Evolutionary conservation across 2,329 filamentous ascomycete genomes (phyloP).

Genomic region (Metarhizium sp.): DNA sequence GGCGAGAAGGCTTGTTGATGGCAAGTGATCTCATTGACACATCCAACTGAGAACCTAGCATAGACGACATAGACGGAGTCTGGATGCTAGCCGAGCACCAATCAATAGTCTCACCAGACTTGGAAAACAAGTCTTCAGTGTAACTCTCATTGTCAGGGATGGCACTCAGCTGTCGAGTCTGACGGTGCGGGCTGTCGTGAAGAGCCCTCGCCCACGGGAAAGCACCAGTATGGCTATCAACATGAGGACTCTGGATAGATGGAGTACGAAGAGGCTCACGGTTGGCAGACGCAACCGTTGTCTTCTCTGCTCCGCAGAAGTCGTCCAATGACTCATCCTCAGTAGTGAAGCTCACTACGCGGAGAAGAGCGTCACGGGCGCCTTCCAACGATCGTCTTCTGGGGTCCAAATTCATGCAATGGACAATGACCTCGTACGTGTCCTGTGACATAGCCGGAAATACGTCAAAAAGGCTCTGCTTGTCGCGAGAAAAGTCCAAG

Average conservation of each 20-base stretch:
- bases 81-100: constrained; percentile 73
- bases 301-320: constrained; percentile 77
- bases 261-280: constrained; percentile 93
- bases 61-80: constrained; percentile 74
- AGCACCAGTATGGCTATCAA: constrained; percentile 57
- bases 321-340: constrained; percentile 87
- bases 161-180: constrained; percentile 75
- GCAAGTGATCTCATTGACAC: constrained; percentile 70
- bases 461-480: constrained; percentile 93
- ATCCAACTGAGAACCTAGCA: constrained; percentile 73
- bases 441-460: constrained; percentile 99
- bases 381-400: constrained; percentile 74
- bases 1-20: constrained; percentile 31
- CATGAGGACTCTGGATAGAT: constrained; percentile 78
- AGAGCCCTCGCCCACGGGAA: constrained; percentile 95
- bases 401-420: constrained; percentile 88
- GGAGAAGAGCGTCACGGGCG: constrained; percentile 67
- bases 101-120: constrained; percentile 61
- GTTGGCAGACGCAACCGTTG: constrained; percentile 74
- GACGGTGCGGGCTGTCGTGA: constrained; percentile 58
- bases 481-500: constrained; percentile 85
- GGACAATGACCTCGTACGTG: constrained; percentile 84
- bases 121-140: constrained; percentile 76
- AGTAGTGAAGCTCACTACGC: constrained; percentile 84
- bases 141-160: constrained; percentile 77